Conservation (phyloP, 768 basidiomycete species). For the Tylopilus sp. region DNA sequence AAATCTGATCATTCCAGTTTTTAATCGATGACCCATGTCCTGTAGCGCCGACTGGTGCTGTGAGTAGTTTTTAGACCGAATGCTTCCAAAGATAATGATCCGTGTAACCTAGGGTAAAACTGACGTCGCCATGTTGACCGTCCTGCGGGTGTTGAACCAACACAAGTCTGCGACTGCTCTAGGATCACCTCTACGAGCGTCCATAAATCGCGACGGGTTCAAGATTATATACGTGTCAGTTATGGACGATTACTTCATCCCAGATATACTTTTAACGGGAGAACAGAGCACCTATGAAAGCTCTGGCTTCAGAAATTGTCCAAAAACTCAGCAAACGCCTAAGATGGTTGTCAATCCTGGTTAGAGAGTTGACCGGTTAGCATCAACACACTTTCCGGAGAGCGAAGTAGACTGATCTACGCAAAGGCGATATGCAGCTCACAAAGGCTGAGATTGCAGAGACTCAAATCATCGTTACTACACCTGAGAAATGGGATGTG, state of each 20-base stretch:
- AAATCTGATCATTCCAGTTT: not conserved
- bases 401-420: not conserved
- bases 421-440: conserved; percentile 88
- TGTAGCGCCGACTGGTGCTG: conserved; percentile 95
- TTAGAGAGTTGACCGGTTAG: conserved; percentile 86
- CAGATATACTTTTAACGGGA: not conserved
- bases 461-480: conserved; percentile 98
- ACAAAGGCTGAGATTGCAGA: conserved; percentile 90
- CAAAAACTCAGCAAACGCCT: conserved; percentile 89
- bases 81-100: conserved; percentile 2
- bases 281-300: conserved; percentile 94
- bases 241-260: not conserved
- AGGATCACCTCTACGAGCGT: conserved; percentile 36
- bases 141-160: conserved; percentile 84
- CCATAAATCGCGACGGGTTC: conserved; percentile 71
- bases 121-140: conserved; percentile 92
- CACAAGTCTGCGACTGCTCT: conserved; percentile 41
- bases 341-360: conserved; percentile 81
- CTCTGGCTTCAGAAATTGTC: conserved; percentile 91
- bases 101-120: conserved; percentile 81
- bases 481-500: conserved; percentile 99
- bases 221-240: conserved; percentile 96
- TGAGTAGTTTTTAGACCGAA: conserved; percentile 38
- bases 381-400: not conserved
- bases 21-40: not conserved